Conservation (phyloP, 305 asterid genomes). For the Striga hermonthica region DNA sequence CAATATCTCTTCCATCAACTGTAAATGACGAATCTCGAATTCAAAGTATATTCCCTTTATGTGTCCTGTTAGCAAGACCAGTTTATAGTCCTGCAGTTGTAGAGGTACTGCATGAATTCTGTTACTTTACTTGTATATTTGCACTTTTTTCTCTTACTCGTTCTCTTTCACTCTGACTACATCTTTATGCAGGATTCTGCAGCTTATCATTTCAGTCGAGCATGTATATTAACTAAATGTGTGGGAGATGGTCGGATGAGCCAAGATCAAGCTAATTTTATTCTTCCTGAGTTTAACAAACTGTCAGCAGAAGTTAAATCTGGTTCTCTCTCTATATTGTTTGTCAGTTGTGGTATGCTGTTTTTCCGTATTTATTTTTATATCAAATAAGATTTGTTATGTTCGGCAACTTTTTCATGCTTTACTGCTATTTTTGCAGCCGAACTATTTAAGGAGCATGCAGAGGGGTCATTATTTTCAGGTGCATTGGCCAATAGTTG, state of each 20-base stretch:
- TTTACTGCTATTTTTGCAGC: slow-evolving; percentile 49
- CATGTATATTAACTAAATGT: slow-evolving; percentile 58
- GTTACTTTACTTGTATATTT: slow-evolving; percentile 26
- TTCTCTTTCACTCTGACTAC: slow-evolving; percentile 29
- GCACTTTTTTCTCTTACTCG: slow-evolving; percentile 26
- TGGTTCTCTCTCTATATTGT: slow-evolving; percentile 77
- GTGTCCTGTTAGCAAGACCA: slow-evolving; percentile 76
- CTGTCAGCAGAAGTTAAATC: slow-evolving; percentile 69
- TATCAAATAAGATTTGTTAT: neutral
- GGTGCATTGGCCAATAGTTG: slow-evolving; percentile 45
- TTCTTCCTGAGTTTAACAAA: slow-evolving; percentile 85
- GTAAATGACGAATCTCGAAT: slow-evolving; percentile 60
- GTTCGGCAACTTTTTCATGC: slow-evolving; percentile 23
- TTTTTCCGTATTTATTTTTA: slow-evolving; percentile 30
- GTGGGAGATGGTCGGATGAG: slow-evolving; percentile 53
- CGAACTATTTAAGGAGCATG: slow-evolving; percentile 54
- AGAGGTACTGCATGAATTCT: slow-evolving; percentile 53
- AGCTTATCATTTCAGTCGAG: slow-evolving; percentile 65
- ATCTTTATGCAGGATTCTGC: slow-evolving; percentile 59
- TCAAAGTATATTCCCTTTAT: slow-evolving; percentile 76
- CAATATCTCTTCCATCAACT: slow-evolving; percentile 66
- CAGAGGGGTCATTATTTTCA: slow-evolving; percentile 49
- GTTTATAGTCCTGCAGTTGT: slow-evolving; percentile 52
- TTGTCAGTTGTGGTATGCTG: slow-evolving; percentile 77
- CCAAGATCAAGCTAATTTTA: slow-evolving; percentile 61